Evolutionary conservation across 495 filamentous ascomycete species (phyloP).

Genomic region (Annulohypoxylon bovei): DNA sequence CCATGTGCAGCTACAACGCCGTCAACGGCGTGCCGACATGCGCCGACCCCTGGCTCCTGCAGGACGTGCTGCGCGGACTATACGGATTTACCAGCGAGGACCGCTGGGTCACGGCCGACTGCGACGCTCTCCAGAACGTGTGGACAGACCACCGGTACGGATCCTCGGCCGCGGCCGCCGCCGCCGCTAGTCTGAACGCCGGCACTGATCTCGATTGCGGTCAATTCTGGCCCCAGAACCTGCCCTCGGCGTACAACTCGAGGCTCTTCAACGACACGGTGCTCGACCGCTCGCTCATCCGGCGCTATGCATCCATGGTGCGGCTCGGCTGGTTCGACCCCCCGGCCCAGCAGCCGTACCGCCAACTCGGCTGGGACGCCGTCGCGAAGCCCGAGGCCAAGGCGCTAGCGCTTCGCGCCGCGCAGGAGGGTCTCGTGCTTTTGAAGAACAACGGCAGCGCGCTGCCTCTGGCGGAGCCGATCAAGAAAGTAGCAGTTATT

Average conservation of each 20-base stretch:
- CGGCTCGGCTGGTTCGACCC: conserved; percentile 70
- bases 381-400: conserved; percentile 62
- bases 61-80: conserved; percentile 65
- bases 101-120: conserved; percentile 67
- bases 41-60: conserved; percentile 64
- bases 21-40: conserved; percentile 69
- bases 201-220: conserved; percentile 73
- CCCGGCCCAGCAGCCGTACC: conserved; percentile 55
- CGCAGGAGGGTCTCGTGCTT: conserved; percentile 67
- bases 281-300: conserved; percentile 64
- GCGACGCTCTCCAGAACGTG: conserved; percentile 67
- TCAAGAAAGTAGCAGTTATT: conserved; percentile 63
- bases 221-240: conserved; percentile 61
- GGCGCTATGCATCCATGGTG: conserved; percentile 66
- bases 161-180: conserved; percentile 55
- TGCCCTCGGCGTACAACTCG: conserved; percentile 55
- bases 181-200: conserved; percentile 64
- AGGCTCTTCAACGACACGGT: conserved; percentile 47
- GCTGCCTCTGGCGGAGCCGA: conserved; percentile 57
- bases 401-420: conserved; percentile 66
- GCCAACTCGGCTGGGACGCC: conserved; percentile 61
- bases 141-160: conserved; percentile 66
- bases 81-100: conserved; percentile 61
- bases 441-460: conserved; percentile 68
- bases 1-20: conserved; percentile 71